Base-by-base conservation (phyloP, 257 asterid genomes). In the Solanum chilense region DNA sequence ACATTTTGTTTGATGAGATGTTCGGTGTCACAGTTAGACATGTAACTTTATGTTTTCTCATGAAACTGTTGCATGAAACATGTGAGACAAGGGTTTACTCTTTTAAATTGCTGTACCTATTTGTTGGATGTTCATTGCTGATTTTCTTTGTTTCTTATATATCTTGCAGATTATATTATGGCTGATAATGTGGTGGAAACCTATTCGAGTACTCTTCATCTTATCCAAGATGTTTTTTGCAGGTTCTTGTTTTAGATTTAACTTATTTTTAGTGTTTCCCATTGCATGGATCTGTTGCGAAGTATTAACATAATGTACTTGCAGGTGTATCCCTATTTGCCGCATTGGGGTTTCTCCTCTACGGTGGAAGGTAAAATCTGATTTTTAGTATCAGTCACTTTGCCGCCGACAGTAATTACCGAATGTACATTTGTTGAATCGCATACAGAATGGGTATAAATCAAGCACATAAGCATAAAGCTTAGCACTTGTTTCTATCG, bases 221-320 rank as follows among this genome's bases (percentile, higher is more conserved):
- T 86, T 97, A 85, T 93, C 98, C 80, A 97, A 95, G 90, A 91
- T 97, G 98, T 97, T 95, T 93, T 97, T 97, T 93, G 98, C 99
- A 94, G 99, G 99, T 97, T 89, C 60, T 81, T 86, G 31, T 58
- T 39, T 76, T 78, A 66, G 18, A 56, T 31, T 82, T 86, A 83
- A 33, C 60, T 77, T 66, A 44, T 78, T 86, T 18, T 47, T 14
- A 77, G 87, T 86, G 69, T 83, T 39, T 89, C 42, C 20, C 27
- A 16, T 27, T 27, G 27, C 60, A 27, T 47, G 64, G 68, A 49
- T 85, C 52, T 47, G 47, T 62, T 71, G 47, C 39, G 49, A 85
- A 75, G 69, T 90, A 87, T 88, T 91, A 75, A 91, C 77, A 86
- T 73, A 78, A 86, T 80, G 88, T 80, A 60, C 88, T 90, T 83